These are phyloP conservation scores for Chlorella variabilis DNA, from an alignment of 163 green algal genomes.

Conservation along the genomic window DNA sequence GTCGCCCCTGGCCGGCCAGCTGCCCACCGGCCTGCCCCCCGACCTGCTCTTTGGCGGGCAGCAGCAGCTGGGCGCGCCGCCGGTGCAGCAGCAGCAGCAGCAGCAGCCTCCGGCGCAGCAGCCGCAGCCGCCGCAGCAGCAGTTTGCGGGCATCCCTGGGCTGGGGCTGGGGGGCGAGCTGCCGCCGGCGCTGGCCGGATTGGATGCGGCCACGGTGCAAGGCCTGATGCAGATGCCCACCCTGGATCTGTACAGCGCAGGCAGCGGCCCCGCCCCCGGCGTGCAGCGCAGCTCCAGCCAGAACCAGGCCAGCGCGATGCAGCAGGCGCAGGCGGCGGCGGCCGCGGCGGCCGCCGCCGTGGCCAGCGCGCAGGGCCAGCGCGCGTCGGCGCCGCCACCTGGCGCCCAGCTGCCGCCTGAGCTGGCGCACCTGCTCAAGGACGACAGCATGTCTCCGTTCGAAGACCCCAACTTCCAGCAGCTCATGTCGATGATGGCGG, in stretches of 20 bases:
- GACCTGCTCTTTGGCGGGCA: conserved; percentile 15
- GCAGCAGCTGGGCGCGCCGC: conserved; percentile 1
- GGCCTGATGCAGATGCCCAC: conserved; percentile 33
- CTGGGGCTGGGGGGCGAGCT: conserved; percentile 8
- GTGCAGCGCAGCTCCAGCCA: not conserved
- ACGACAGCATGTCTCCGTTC: conserved; percentile 49
- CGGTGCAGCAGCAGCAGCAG: not conserved
- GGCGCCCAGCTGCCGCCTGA: not conserved
- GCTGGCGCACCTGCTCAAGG: conserved; percentile 18
- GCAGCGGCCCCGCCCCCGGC: not conserved
- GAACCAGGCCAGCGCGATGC: not conserved
- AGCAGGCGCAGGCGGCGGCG: not conserved
- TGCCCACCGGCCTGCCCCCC: not conserved
- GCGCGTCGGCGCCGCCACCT: not conserved
- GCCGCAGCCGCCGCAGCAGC: conserved; percentile 3
- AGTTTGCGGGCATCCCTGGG: not conserved
- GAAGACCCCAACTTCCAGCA: conserved; percentile 55
- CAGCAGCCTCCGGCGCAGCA: not conserved
- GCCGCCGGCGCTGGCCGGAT: conserved; percentile 3
- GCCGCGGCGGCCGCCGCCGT: not conserved
- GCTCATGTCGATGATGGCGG: conserved; percentile 52
- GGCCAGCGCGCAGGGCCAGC: not conserved
- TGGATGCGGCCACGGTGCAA: conserved; percentile 21
- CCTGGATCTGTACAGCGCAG: conserved; percentile 5
- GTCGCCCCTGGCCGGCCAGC: not conserved